Evolutionary conservation across 208 protist species (phyloP).

Genomic region (Trypanosoma caninum): DNA sequence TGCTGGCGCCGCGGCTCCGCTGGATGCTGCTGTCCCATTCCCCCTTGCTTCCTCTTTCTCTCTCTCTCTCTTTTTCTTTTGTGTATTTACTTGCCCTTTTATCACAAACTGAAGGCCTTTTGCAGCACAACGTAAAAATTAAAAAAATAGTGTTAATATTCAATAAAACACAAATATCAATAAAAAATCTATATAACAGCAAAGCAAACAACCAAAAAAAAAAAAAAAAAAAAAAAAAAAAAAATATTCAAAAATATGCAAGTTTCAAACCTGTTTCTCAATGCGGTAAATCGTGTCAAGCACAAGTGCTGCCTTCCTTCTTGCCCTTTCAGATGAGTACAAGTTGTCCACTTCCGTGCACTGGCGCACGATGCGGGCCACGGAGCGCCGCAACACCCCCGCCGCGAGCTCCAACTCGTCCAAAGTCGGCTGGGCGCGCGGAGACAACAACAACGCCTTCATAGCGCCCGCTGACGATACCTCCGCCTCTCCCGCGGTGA

Average conservation of each 20-base stretch:
- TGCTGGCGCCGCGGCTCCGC: slow-evolving; percentile 49
- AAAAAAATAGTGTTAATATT: too few species aligned
- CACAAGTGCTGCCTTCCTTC: slow-evolving; percentile 10
- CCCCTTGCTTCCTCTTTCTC: not conserved
- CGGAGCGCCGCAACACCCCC: slow-evolving; percentile 14
- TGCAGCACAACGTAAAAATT: not conserved
- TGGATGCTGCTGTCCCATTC: slow-evolving; percentile 68
- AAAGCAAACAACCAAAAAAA: not conserved
- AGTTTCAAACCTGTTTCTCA: not conserved
- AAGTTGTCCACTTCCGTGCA: not conserved
- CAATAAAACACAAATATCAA: too few species aligned
- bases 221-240: slow-evolving; percentile 15
- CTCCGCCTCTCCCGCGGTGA: not conserved
- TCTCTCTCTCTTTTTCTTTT: not conserved
- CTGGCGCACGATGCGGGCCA: not conserved
- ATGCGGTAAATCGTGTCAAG: slow-evolving; percentile 11
- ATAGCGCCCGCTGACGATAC: slow-evolving; percentile 5
- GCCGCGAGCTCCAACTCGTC: slow-evolving; percentile 16
- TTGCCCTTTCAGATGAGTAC: not conserved
- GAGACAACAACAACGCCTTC: not conserved
- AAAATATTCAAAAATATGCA: not conserved
- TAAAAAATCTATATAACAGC: too few species aligned
- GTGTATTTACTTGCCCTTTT: not conserved
- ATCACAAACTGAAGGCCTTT: too few species aligned
- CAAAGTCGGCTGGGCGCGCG: too few species aligned